phyloP scores from a whole-genome alignment of 805 yeast genomes.

The Candida peoriensis region DNA sequence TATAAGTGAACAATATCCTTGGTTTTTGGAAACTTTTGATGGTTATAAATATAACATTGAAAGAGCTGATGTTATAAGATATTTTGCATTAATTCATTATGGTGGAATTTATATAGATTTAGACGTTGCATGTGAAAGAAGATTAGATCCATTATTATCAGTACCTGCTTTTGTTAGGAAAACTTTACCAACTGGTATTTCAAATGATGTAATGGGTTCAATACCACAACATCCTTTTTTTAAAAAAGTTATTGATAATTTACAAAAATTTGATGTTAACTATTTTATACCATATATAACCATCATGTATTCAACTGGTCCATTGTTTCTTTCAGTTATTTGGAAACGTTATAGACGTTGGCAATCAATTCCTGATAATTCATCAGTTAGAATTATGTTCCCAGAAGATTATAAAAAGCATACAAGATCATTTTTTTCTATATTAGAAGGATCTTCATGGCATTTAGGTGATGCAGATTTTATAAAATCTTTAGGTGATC shows the following conservation, averaged over 20 bases:
- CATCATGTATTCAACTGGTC: conserved; percentile 92
- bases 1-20: conserved; percentile 72
- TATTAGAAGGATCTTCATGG: conserved; percentile 87
- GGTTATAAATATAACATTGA: conserved; percentile 74
- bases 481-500: conserved; percentile 68
- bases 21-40: conserved; percentile 82
- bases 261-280: conserved; percentile 57
- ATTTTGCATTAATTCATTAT: conserved; percentile 74
- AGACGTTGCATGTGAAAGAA: conserved; percentile 81
- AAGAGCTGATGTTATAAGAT: conserved; percentile 87
- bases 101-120: conserved; percentile 91
- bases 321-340: conserved; percentile 76
- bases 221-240: conserved; percentile 86
- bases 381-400: conserved; percentile 61
- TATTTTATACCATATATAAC: conserved; percentile 87
- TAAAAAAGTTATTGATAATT: conserved; percentile 57
- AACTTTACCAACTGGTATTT: conserved; percentile 85
- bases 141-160: conserved; percentile 72
- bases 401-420: conserved; percentile 69
- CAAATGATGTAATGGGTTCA: conserved; percentile 90
- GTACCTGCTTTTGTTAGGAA: conserved; percentile 85
- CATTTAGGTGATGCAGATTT: conserved; percentile 83
- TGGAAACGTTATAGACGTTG: conserved; percentile 86
- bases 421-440: conserved; percentile 60
- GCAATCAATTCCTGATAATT: conserved; percentile 59